phyloP scores from a whole-genome alignment of 306 rosid species.

The Spatholobus suberectus region DNA sequence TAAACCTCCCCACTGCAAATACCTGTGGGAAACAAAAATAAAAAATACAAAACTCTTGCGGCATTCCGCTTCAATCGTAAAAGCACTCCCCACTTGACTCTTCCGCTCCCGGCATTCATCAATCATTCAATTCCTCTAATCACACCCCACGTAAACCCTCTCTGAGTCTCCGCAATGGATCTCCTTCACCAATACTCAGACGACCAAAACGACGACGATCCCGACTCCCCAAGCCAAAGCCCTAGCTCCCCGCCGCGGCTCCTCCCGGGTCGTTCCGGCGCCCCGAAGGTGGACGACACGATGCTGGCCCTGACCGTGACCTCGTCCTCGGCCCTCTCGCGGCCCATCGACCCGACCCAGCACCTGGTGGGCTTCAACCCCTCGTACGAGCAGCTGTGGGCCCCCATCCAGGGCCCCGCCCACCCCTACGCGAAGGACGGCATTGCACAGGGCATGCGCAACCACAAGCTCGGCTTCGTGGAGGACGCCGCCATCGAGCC shows the following conservation, averaged over 20 bases:
- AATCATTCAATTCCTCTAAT: background rate
- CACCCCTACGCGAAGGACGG: conserved; percentile 97
- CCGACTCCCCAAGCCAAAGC: conserved; percentile 41
- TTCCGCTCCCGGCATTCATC: no score
- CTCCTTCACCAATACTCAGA: conserved; percentile 68
- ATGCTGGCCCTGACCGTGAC: conserved; percentile 80
- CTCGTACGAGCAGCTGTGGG: conserved; percentile 91
- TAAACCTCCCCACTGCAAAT: no score
- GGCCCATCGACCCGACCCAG: conserved; percentile 85
- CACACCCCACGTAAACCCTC: background rate
- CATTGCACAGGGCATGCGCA: conserved; percentile 92
- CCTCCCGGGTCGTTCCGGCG: conserved; percentile 72
- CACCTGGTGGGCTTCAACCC: conserved; percentile 82
- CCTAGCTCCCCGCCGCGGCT: conserved; percentile 81
- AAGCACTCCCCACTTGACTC: no score
- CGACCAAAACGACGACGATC: conserved; percentile 50
- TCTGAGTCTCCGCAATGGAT: conserved; percentile 56
- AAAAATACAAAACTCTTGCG: no score
- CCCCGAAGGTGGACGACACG: conserved; percentile 90
- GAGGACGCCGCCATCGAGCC: conserved; percentile 89
- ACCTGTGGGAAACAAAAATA: no score
- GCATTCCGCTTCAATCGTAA: no score
- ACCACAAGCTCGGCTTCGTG: conserved; percentile 94
- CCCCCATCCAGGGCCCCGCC: conserved; percentile 88
- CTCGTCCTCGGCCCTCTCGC: conserved; percentile 43